Evolutionary conservation across 192 early-diverging fungal genomes (phyloP), one percentile per base, ranked within the genome.

Genomic region (Podila epigama): DNA sequence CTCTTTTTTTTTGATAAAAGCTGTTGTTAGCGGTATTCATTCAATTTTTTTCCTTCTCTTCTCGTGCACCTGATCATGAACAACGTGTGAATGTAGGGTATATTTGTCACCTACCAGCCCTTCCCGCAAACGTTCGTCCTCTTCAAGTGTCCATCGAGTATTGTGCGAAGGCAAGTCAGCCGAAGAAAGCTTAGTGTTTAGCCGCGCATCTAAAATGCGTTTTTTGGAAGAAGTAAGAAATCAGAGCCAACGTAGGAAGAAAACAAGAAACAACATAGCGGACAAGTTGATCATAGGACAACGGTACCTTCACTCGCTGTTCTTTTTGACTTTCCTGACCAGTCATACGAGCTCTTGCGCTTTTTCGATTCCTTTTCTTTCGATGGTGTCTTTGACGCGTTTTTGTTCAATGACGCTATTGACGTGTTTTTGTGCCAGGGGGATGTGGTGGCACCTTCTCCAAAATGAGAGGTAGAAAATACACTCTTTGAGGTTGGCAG

Each of bases 131-230:
- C 55, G 58, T 33, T 86, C 73, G 71, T 89, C 87, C 62, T 89
- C 88, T 40, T 88, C 80, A 15, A 61, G 37, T 1, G 84, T 89
- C 89, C 88, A 89, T 18, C 88, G 79, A 10, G 82, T 82, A 39
- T 85, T 83, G 52, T 85, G 85, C 28, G 86, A 84, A 2, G 86
- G 82, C 22, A 85, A 55, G 12, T 81, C 68, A 15, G 70, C 80
- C 3, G 83, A 85, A 1, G 84, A 82, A 18, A 83, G 66, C 42
- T 67, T 70, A 5, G 60, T 70, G 20, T 75, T 81, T 10, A 70
- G 42, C 56, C 44, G 15, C 31, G 69, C 56, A n/a, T 66, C 66
- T 71, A 20, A 53, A 55, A 57, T n/a, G n/a, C n/a, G n/a, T n/a
- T n/a, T n/a, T n/a, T n/a, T n/a, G n/a, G 7, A 34, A 37, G 15